Evolutionary conservation across 768 basidiomycete species (phyloP).

Genomic region (Calocybe cyanea): DNA sequence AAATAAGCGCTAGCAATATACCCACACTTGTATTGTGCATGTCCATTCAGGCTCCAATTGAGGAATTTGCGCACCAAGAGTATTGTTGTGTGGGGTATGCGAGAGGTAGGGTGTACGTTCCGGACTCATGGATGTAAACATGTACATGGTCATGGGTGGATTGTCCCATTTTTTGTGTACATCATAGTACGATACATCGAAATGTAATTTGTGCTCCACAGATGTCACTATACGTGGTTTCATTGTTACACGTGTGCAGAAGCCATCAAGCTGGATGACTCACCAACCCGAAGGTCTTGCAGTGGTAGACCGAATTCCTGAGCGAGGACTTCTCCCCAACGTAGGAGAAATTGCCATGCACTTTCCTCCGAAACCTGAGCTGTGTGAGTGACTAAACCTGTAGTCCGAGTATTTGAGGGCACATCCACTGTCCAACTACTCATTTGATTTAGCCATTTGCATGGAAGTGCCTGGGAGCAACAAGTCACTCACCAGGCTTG

Average conservation of each 20-base stretch:
- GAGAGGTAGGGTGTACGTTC: constrained; percentile 5
- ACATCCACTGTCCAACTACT: constrained; percentile 8
- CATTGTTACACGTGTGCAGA: too few relatives aligned
- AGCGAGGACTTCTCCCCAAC: constrained; percentile 7
- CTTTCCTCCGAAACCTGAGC: background rate
- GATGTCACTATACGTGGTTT: constrained; percentile 8
- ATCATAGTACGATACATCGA: constrained; percentile 8
- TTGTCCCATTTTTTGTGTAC: background rate
- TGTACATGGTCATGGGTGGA: constrained; percentile 5
- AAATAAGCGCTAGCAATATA: background rate
- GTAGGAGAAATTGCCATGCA: constrained; percentile 7
- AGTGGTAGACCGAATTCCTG: constrained; percentile 3
- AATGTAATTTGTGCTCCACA: constrained; percentile 6
- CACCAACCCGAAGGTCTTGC: constrained; percentile 7
- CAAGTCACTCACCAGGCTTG: constrained; percentile 4
- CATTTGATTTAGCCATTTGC: too few relatives aligned
- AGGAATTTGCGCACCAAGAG: background rate
- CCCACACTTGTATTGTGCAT: constrained; percentile 3
- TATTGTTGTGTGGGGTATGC: background rate
- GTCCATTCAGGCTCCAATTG: constrained; percentile 1
- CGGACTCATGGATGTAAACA: background rate
- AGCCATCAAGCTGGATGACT: background rate
- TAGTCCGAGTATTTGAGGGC: background rate
- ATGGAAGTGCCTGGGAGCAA: background rate
- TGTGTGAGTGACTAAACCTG: constrained; percentile 5